Base-by-base conservation (phyloP, 1,284 basidiomycete genomes). In the Ustilago esculenta region DNA sequence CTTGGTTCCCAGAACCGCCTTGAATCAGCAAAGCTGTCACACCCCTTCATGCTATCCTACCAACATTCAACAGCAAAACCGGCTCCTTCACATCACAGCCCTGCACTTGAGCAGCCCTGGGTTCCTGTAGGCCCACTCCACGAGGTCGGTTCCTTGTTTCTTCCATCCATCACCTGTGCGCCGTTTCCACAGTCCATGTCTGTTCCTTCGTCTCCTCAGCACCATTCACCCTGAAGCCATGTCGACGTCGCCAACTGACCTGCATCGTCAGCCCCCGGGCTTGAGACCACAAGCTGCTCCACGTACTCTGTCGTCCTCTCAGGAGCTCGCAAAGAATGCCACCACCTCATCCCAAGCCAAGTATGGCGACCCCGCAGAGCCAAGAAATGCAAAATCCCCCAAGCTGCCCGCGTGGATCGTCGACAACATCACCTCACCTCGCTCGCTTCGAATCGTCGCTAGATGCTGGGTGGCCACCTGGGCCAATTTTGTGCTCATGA, bases 381-480 rank as follows among this genome's bases (percentile, higher is more conserved):
- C 32, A 52, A 51, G 1, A 20, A 9, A 9, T 2, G 49, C 0
- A 1, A 20, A 9, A 9, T 2, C 53, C 0, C 60, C 57, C 24
- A 72, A 61, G 48, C 7, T 72, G 8, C 70, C 73, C 2, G 25
- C 33, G 11, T 76, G 73, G 72, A 52, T 76, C 54, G 45, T 34
- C 30, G 35, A 56, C 42, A 74, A 76, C 29, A 23, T 76, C 49
- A 56, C 33, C 0, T 68, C 70, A 12, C 24, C 44, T 9, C 61
- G 67, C n/a, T 72, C 68, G 15, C 47, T 58, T 7, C 46, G 74
- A 5, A 48, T 64, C 17, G 35, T 72, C 12, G 47, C 53, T 11
- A 34, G 72, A 34, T 76, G 74, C 48, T 73, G 68, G 86, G 40
- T 81, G 36, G 75, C 77, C 12, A 48, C 66, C 1, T 75, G 80